Evolutionary conservation across 257 asterid species (phyloP), one percentile per base, ranked within the genome.

Genomic region (Rauvolfia tetraphylla): DNA sequence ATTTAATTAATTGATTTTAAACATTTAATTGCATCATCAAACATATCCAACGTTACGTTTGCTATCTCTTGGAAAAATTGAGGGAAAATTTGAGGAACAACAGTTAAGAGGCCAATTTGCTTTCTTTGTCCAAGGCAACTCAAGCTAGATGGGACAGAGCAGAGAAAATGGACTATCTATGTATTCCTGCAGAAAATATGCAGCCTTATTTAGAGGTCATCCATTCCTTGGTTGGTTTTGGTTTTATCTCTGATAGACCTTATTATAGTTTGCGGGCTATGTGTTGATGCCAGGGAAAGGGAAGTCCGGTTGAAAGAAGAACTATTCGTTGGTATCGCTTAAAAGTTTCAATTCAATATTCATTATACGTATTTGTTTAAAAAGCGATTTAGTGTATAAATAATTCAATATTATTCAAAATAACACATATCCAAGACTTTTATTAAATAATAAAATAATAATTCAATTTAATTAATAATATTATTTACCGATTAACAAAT

Each of bases 111-210:
- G 77, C 10, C n/a, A 49, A 23, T 75, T 69, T 51, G 72, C 63
- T 62, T 71, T 71, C 71, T 76, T 71, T 48, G 69, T 62, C 53
- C 53, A 63, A 76, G 66, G 58, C 75, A 61, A 71, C 78, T 62
- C 71, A 76, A 53, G 70, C n/a, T n/a, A n/a, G 46, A 29, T 36
- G 41, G 80, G 57, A 22, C 44, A 41, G 59, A 33, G 31, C 76
- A 70, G 41, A 63, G 42, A 73, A 73, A 61, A 78, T 48, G 77
- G 22, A 27, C 73, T 13, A 31, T 73, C 68, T 68, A 49, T 33
- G 13, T 22, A 9, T n/a, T 51, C 75, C 34, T 41, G 33, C 46
- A 58, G 38, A 38, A 65, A 74, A 48, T 33, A 46, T 79, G 73
- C 79, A 79, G 73, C 76, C 76, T 27, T 27, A 14, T 68, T 79